Evolutionary conservation across 176 grass and related monocot species (phyloP), one percentile per base, ranked within the genome.

Genomic region (Thalia dealbata): DNA sequence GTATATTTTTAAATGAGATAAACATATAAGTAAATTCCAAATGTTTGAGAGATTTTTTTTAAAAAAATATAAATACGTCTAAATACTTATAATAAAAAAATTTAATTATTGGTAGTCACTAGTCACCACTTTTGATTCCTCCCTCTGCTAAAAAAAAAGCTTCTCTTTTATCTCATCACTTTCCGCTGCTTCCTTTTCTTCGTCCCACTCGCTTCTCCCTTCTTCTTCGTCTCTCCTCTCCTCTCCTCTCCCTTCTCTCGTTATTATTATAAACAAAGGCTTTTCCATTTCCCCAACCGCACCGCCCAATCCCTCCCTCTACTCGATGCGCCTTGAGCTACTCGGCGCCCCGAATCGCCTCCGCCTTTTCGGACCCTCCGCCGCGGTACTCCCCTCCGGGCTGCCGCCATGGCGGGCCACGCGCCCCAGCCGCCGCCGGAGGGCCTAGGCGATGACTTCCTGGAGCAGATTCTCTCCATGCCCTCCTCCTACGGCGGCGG

Each of bases 381-480:
- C 21, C 6, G 14, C 14, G 61, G 6, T 30, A 14, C 61, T 30
- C 1, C 25, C 27, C 65, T 42, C 38, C 21, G 10, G 9, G 30
- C 7, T n/a, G 61, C 45, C 32, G 67, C 29, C 80, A 95, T 95
- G 91, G 87, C 84, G 24, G 86, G 84, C 45, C 86, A 81, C 30
- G 67, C 46, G 44, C 70, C 80, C 45, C 80, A 64, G 73, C 76
- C 81, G 2, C 65, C 65, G 19, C 21, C 65, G 71, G 90, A 97
- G 45, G 75, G 64, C 12, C 51, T 78, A 68, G 75, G 46, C 4
- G 93, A 97, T 7, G 93, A 92, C 60, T 92, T 97, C 76, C 64
- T 92, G 52, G 89, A 97, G 61, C 89, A 97, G 79, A 86, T 97
- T 83, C 80, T 97, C 61, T 84, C 87, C 35, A 84, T 89, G 41